Conservation (phyloP, 2,329 filamentous ascomycete species). For the Botryotinia narcissicola region DNA sequence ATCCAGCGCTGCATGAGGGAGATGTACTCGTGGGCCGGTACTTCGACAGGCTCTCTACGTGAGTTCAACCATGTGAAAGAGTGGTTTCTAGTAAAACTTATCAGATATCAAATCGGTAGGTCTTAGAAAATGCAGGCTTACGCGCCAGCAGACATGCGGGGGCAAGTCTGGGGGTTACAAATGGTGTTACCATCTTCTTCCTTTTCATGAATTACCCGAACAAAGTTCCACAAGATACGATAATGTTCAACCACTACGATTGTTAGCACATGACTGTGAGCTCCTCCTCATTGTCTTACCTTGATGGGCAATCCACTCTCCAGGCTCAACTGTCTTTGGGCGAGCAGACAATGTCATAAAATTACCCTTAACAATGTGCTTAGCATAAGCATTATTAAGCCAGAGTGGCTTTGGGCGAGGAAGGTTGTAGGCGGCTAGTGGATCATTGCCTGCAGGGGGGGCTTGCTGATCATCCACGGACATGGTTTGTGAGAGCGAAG, state of each 20-base stretch:
- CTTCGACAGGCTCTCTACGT: slow-evolving; percentile 81
- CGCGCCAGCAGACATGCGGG: slow-evolving; percentile 91
- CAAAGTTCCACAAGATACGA: slow-evolving; percentile 82
- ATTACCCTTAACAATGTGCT: slow-evolving; percentile 93
- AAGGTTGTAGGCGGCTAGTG: slow-evolving; percentile 60
- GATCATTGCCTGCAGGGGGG: slow-evolving; percentile 44
- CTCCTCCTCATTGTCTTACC: slow-evolving; percentile 52
- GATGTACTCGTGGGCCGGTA: slow-evolving; percentile 91
- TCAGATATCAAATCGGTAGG: slow-evolving; percentile 2
- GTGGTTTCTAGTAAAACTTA: slow-evolving; percentile 59
- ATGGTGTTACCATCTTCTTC: slow-evolving; percentile 75
- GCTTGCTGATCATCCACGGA: slow-evolving; percentile 59
- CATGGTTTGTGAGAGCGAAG: slow-evolving; percentile 64
- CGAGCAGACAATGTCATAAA: slow-evolving; percentile 94
- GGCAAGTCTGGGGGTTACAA: slow-evolving; percentile 81
- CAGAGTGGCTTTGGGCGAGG: slow-evolving; percentile 68
- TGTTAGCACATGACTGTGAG: slow-evolving; percentile 15
- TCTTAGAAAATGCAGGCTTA: slow-evolving; percentile 50
- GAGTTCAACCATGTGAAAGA: slow-evolving; percentile 96
- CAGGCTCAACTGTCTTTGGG: slow-evolving; percentile 88
- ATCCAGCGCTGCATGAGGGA: slow-evolving; percentile 97
- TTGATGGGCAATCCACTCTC: slow-evolving; percentile 95
- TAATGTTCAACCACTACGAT: slow-evolving; percentile 84
- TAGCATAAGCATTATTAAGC: slow-evolving; percentile 72
- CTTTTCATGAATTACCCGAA: slow-evolving; percentile 82